These are phyloP conservation scores for Paraconiothyrium sp. DNA, from an alignment of 2,329 filamentous ascomycete genomes.

Conservation along the genomic window DNA sequence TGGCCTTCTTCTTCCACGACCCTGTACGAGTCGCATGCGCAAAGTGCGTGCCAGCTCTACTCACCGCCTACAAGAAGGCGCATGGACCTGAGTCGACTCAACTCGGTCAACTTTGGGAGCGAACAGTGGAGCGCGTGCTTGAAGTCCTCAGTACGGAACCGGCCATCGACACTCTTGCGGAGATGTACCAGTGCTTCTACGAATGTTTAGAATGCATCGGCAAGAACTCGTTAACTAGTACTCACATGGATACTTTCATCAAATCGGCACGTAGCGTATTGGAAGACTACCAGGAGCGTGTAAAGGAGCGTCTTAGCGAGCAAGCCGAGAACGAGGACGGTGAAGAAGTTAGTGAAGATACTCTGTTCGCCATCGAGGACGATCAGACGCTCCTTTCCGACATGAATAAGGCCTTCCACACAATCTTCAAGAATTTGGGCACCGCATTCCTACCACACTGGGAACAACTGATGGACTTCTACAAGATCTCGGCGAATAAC, in stretches of 20 bases:
- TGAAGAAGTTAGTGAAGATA: conserved; percentile 88
- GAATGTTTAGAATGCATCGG: conserved; percentile 96
- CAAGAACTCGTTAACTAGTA: conserved; percentile 78
- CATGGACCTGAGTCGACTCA: conserved; percentile 83
- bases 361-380: conserved; percentile 91
- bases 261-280: conserved; percentile 84
- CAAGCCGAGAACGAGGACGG: conserved; percentile 84
- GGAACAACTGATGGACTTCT: conserved; percentile 86
- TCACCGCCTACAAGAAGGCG: conserved; percentile 93
- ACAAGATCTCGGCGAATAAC: conserved; percentile 84
- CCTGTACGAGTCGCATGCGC: conserved; percentile 94
- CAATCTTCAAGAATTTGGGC: conserved; percentile 97
- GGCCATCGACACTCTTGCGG: conserved; percentile 92
- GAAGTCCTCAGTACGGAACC: conserved; percentile 94
- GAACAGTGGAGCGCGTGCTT: conserved; percentile 87
- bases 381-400: conserved; percentile 96
- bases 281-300: conserved; percentile 90
- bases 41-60: conserved; percentile 90
- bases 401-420: conserved; percentile 99
- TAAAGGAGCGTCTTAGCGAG: conserved; percentile 84
- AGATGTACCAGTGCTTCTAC: conserved; percentile 99
- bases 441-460: conserved; percentile 84
- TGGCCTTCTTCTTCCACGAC: conserved; percentile 99
- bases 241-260: conserved; percentile 89
- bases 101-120: conserved; percentile 83